Evolutionary conservation across 2,329 filamentous ascomycete genomes (phyloP).

Genomic region (Pseudocercospora fijiensis): DNA sequence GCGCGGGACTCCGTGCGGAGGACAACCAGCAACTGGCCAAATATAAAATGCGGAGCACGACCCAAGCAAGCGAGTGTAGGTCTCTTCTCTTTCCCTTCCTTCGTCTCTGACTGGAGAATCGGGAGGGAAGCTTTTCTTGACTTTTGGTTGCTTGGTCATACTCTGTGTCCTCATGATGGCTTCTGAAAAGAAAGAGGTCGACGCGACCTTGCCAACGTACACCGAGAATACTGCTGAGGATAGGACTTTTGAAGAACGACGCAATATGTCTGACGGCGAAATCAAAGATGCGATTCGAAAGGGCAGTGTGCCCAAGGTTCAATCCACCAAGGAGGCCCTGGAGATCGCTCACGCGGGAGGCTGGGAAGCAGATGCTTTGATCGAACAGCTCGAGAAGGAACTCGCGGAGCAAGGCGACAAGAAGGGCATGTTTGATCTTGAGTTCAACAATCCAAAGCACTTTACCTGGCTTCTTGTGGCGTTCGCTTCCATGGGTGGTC

Average conservation of each 20-base stretch:
- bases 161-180: slow-evolving; percentile 15
- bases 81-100: slow-evolving; percentile 1
- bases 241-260: slow-evolving; percentile 26
- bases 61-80: neutral
- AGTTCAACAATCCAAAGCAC: slow-evolving; percentile 61
- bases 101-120: neutral
- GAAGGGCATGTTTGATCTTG: slow-evolving; percentile 52
- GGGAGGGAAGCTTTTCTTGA: neutral
- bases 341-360: slow-evolving; percentile 37
- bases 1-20: neutral
- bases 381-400: slow-evolving; percentile 44
- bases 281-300: slow-evolving; percentile 34
- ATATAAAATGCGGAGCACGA: slow-evolving; percentile 12
- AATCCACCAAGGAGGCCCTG: slow-evolving; percentile 34
- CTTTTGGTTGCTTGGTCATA: neutral
- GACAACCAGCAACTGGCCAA: neutral
- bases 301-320: slow-evolving; percentile 31
- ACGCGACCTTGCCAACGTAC: slow-evolving; percentile 21
- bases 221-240: slow-evolving; percentile 27
- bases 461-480: slow-evolving; percentile 69
- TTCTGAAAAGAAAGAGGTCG: slow-evolving; percentile 26
- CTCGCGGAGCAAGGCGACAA: slow-evolving; percentile 40
- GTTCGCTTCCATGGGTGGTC: slow-evolving; percentile 73
- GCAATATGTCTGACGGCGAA: slow-evolving; percentile 27
- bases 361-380: slow-evolving; percentile 48